Conservation (phyloP, 225 moss, liverwort and hornwort species). For the Straminergon stramineum region DNA sequence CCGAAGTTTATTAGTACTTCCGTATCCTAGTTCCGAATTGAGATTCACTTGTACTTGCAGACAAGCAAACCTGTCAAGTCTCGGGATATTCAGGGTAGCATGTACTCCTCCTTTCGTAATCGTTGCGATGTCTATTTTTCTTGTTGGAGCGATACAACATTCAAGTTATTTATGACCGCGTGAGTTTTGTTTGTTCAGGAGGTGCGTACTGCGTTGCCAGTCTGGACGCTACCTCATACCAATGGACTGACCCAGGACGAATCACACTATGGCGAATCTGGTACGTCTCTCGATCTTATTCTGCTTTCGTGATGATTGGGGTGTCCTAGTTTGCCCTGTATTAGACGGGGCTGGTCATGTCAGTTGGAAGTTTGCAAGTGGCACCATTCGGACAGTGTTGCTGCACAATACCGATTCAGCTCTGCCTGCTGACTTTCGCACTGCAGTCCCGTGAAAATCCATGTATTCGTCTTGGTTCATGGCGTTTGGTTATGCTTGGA, state of each 20-base stretch:
- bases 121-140: not conserved
- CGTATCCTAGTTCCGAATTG: too few species aligned
- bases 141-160: not conserved
- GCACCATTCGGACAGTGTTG: not conserved
- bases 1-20: not conserved
- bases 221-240: constrained; percentile 71
- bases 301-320: not conserved
- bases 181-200: constrained; percentile 33
- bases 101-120: not conserved
- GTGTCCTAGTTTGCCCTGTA: not conserved
- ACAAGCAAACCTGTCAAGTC: not conserved
- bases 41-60: too few species aligned
- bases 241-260: constrained; percentile 79
- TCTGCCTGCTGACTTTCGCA: not conserved
- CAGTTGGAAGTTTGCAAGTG: not conserved
- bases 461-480: not conserved
- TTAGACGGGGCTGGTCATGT: not conserved
- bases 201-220: constrained; percentile 68
- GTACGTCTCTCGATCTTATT: constrained; percentile 2
- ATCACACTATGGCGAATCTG: constrained; percentile 75
- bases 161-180: not conserved
- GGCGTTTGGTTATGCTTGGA: not conserved
- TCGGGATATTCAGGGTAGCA: not conserved
- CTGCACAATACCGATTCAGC: not conserved
- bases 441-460: not conserved